Evolutionary conservation across 1,139 yeast species (phyloP).

Genomic region (Wickerhamiella infanticola): DNA sequence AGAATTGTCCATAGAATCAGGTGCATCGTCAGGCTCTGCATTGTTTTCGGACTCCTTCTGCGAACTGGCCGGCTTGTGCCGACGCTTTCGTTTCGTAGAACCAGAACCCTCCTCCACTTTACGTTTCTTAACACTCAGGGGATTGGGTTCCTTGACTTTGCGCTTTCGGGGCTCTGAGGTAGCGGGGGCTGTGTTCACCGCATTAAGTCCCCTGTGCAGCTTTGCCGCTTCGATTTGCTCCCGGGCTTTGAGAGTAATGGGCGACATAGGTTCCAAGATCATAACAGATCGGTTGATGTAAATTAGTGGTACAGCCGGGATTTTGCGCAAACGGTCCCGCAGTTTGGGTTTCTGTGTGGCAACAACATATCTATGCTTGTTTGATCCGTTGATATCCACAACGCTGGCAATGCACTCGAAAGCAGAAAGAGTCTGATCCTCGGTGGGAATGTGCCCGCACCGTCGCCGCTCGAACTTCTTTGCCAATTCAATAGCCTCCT

Average conservation of each 20-base stretch:
- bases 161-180: slow-evolving; percentile 8
- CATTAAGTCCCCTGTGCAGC: slow-evolving; percentile 63
- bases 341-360: slow-evolving; percentile 67
- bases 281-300: slow-evolving; percentile 83
- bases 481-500: slow-evolving; percentile 61
- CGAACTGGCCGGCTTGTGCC: slow-evolving; percentile 2
- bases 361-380: slow-evolving; percentile 79
- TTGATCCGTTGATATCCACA: slow-evolving; percentile 53
- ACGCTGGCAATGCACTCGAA: slow-evolving; percentile 62
- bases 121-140: slow-evolving; percentile 51
- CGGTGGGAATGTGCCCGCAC: slow-evolving; percentile 32
- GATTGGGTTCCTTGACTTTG: slow-evolving; percentile 16
- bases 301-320: slow-evolving; percentile 83
- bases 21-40: not conserved
- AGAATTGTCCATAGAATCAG: not conserved
- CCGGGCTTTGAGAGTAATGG: slow-evolving; percentile 46
- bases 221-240: slow-evolving; percentile 45
- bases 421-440: slow-evolving; percentile 40
- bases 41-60: not conserved
- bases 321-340: slow-evolving; percentile 47
- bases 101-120: slow-evolving; percentile 8
- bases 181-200: slow-evolving; percentile 24
- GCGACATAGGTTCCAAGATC: slow-evolving; percentile 88
- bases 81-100: slow-evolving; percentile 13
- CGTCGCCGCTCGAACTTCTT: slow-evolving; percentile 71